Evolutionary conservation across 2,329 filamentous ascomycete species (phyloP), one percentile per base, ranked within the genome.

Genomic region (Clonostachys sp.): DNA sequence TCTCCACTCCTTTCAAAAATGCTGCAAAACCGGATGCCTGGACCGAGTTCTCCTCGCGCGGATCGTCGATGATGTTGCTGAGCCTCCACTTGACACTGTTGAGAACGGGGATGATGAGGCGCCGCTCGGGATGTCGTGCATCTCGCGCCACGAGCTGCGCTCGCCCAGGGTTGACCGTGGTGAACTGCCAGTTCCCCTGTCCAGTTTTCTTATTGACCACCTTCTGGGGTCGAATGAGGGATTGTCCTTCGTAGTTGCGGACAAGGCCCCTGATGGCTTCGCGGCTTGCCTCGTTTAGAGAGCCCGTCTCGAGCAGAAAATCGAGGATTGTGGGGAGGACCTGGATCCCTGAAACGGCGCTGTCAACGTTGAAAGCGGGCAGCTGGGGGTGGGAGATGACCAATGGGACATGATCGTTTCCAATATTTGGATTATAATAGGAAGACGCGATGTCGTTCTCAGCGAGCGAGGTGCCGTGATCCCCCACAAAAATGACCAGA

Each of bases 261-360:
- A 71, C 60, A 5, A 75, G 57, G 44, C 70, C 63, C 7, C 56
- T 54, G n/a, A 68, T 68, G 2, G 61, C 63, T 2, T 54, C 48
- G 4, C 55, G 55, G 44, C 65, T 62, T 16, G 55, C 48, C 3
- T 54, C 35, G 47, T 66, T 57, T 8, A 74, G 51, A 2, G 70
- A 73, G 24, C 60, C 58, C 7, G 68, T 67, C 45, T 65, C 60
- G 18, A 68, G 55, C 10, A 74, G 58, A 2, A 74, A 62, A 51
- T 74, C 71, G 16, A 74, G 63, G 41, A 74, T 63, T 2, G 70
- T 74, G 4, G 71, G 71, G 6, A 74, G 47, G 45, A 75, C 71
- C 41, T 68, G 65, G 42, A 71, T 61, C 1, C 66, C 64, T 2
- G 68, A 70, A 18, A 65, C 65, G 48, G 67, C 67, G 34, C 63